A percentile compares a stretch with the other conserved stretches of the same genome.
Conservation (phyloP, 306 rosid species). For the Phaseolus lunatus region DNA sequence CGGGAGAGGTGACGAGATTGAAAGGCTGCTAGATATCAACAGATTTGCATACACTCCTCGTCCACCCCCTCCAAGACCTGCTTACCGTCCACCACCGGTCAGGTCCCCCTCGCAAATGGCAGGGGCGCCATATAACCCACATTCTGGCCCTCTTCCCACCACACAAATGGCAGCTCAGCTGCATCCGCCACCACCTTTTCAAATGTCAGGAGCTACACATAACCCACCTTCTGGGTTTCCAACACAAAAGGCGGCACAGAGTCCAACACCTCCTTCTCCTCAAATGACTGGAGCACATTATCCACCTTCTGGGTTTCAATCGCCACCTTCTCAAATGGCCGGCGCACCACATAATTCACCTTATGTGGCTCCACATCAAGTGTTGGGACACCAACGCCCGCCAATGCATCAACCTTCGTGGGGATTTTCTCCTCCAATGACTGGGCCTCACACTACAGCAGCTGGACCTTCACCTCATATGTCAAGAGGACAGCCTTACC, state of each 20-base stretch:
- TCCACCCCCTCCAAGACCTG: slow-evolving; percentile 51
- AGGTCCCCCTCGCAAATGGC: slow-evolving; percentile 39
- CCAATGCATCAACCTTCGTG: slow-evolving; percentile 49
- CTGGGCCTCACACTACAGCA: slow-evolving; percentile 41
- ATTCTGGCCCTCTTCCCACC: not conserved
- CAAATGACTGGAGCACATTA: slow-evolving; percentile 46
- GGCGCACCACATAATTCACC: slow-evolving; percentile 26
- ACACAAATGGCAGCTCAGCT: slow-evolving; percentile 50
- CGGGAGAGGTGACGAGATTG: slow-evolving; percentile 77
- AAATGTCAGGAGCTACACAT: slow-evolving; percentile 23
- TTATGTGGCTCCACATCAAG: slow-evolving; percentile 48
- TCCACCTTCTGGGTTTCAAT: slow-evolving; percentile 37
- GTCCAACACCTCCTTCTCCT: slow-evolving; percentile 46
- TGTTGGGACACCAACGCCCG: slow-evolving; percentile 43
- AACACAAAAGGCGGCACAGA: slow-evolving; percentile 42
- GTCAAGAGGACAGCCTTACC: slow-evolving; percentile 45
- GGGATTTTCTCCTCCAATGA: slow-evolving; percentile 49
- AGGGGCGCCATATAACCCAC: slow-evolving; percentile 35
- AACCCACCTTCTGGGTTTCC: slow-evolving; percentile 30
- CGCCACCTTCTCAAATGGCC: not conserved
- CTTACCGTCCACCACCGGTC: slow-evolving; percentile 47
- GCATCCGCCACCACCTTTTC: slow-evolving; percentile 43
- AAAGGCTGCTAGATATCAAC: slow-evolving; percentile 62
- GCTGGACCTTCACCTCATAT: slow-evolving; percentile 49
- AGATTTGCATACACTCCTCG: slow-evolving; percentile 52